Evolutionary conservation across 345 rosid genomes (phyloP).

Genomic region (Acer negundo): DNA sequence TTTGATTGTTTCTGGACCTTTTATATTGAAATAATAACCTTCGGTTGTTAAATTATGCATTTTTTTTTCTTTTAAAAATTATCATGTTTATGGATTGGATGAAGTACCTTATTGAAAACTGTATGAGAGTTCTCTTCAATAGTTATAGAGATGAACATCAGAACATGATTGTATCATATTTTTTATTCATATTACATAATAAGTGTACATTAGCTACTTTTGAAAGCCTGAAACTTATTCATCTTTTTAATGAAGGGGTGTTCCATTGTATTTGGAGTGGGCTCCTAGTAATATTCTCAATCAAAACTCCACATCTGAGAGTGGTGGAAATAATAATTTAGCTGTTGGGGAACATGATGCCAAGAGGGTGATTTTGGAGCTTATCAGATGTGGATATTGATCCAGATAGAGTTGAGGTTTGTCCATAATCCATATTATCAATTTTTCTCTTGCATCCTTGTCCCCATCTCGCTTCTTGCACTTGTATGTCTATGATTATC

Average conservation of each 20-base stretch:
- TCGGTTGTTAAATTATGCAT: neutral
- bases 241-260: constrained; percentile 59
- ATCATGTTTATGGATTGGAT: neutral
- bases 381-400: constrained; percentile 59
- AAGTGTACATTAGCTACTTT: neutral
- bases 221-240: neutral
- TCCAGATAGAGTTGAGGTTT: constrained; percentile 84
- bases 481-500: neutral
- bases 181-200: neutral
- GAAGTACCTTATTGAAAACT: neutral
- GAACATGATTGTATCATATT: neutral
- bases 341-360: constrained; percentile 60
- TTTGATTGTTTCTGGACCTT: neutral
- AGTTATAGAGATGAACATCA: neutral
- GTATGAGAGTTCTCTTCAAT: neutral
- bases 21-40: neutral
- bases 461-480: neutral
- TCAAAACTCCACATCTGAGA: constrained; percentile 38
- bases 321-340: constrained; percentile 33
- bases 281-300: constrained; percentile 75
- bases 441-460: constrained; percentile 4
- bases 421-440: constrained; percentile 16
- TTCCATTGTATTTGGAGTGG: constrained; percentile 92
- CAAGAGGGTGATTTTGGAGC: constrained; percentile 66
- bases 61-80: neutral